phyloP scores from a whole-genome alignment of 805 yeast species.

The Starmerella vaccinii region DNA sequence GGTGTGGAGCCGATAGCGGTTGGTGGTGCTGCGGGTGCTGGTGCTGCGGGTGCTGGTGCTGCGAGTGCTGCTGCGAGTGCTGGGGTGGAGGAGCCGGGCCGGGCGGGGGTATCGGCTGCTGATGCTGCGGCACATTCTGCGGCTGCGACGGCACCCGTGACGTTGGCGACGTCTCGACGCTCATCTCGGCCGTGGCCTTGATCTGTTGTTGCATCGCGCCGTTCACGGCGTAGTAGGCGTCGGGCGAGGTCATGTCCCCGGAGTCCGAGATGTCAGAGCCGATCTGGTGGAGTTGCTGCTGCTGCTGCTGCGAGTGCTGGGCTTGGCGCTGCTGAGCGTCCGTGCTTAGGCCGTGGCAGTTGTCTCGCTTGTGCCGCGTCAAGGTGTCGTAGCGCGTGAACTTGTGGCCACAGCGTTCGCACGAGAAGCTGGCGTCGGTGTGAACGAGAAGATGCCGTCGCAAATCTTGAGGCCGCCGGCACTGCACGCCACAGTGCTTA shows the following conservation, averaged over 20 bases:
- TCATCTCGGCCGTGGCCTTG: not conserved
- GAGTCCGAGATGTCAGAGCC: not conserved
- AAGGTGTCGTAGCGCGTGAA: conserved; percentile 73
- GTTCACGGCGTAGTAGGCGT: not conserved
- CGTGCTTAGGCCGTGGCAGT: conserved; percentile 29
- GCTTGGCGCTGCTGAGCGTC: not conserved
- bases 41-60: not conserved
- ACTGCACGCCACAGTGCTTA: conserved; percentile 47
- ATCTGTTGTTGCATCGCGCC: conserved; percentile 1
- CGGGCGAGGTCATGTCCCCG: not conserved
- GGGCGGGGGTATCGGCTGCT: not conserved
- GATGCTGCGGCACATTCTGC: conserved; percentile 1
- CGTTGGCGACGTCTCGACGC: conserved; percentile 5
- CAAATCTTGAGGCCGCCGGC: conserved; percentile 66
- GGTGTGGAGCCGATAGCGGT: not conserved
- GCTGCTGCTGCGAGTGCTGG: too few relatives aligned
- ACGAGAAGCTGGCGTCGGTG: conserved; percentile 38
- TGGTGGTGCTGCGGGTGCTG: not conserved
- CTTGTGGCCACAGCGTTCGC: conserved; percentile 49
- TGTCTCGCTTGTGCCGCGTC: conserved; percentile 50
- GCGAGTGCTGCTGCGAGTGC: not conserved
- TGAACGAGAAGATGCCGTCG: conserved; percentile 67
- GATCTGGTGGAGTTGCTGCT: not conserved
- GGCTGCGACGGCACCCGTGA: conserved; percentile 6
- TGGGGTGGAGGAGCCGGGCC: not conserved